Base-by-base conservation (phyloP, 1,284 basidiomycete species). In the Taiwanofungus camphoratus region DNA sequence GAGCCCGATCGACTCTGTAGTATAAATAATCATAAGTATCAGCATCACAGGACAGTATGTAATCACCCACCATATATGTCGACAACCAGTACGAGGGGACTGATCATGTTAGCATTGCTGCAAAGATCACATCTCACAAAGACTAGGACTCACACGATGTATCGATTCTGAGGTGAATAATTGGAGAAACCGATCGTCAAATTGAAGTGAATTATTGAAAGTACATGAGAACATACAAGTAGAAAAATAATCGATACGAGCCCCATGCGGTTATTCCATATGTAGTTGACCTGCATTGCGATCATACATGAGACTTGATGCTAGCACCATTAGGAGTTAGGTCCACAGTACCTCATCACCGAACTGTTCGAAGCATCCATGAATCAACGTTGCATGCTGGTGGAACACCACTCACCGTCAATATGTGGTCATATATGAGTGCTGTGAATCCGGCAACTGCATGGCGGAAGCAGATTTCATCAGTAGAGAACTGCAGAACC, bases 201-300 rank as follows among this genome's bases (percentile, higher is more conserved):
- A 34, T n/a, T n/a, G 32, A 29, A 33, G 5, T 24, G 3, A 19
- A 2, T 9, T 8, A 29, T 29, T 29, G n/a, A 1, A 29, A 29
- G 9, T 9, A n/a, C n/a, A n/a, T 29, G 26, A 29, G 6, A 5
- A 52, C 60, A 31, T 26, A 62, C 60, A 20, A 62, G 36, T 7
- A 62, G 48, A 37, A 62, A 62, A 31, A 62, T 53, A 13, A 51
- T 41, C 7, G 59, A 60, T 18, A 61, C 60, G n/a, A 62, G 48
- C 24, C 59, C 58, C 23, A 48, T 45, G 33, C 47, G 49, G 5
- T 49, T 45, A 21, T 45, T 46, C 60, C 60, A 62, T 6, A 62
- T 59, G 35, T 53, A 45, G 38, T 52, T 45, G 22, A 62, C 48
- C 60, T 62, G 20, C 18, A 20, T 15, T 26, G 12, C 37, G 30